A percentile compares a stretch with the other conserved stretches of the same genome.
phyloP scores from a whole-genome alignment of 2,329 filamentous ascomycete species.

The Xylariaceae sp. region DNA sequence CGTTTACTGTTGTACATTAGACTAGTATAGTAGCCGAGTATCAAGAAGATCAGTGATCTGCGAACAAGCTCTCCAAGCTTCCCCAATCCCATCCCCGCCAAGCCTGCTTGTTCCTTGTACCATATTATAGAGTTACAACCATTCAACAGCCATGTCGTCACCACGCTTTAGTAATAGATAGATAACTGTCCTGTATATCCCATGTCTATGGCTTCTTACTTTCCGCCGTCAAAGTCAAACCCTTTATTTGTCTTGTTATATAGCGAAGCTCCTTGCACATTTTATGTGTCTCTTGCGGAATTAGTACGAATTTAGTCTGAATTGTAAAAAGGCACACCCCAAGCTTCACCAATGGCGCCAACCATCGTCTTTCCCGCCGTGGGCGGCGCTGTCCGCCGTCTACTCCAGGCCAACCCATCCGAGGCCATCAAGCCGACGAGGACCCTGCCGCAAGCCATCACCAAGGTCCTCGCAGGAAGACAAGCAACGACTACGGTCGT shows the following conservation, averaged over 20 bases:
- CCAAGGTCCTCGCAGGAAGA: constrained; percentile 33
- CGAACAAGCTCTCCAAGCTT: constrained; percentile 2
- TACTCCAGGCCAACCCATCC: constrained; percentile 18
- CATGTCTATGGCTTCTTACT: neutral
- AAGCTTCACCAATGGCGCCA: constrained; percentile 32
- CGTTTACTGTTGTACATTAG: too few relatives aligned
- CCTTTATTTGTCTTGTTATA: neutral
- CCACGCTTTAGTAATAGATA: constrained; percentile 1
- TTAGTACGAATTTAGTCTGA: too few relatives aligned
- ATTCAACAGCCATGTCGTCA: constrained; percentile 26
- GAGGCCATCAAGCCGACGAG: constrained; percentile 32
- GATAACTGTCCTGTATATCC: neutral
- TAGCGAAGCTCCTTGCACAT: neutral
- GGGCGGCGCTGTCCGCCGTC: constrained; percentile 12
- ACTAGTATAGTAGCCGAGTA: too few relatives aligned
- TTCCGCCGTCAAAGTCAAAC: neutral
- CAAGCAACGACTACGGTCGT: constrained; percentile 41
- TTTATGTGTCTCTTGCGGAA: too few relatives aligned
- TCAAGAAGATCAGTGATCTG: constrained; percentile 8
- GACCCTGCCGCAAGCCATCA: constrained; percentile 34
- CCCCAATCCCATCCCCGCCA: constrained; percentile 5
- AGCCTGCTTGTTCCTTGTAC: neutral
- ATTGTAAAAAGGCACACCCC: neutral
- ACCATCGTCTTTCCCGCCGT: constrained; percentile 12
- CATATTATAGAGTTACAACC: neutral